Evolutionary conservation across 257 asterid genomes (phyloP), one percentile per base, ranked within the genome.

Genomic region (Primulina eburnea): DNA sequence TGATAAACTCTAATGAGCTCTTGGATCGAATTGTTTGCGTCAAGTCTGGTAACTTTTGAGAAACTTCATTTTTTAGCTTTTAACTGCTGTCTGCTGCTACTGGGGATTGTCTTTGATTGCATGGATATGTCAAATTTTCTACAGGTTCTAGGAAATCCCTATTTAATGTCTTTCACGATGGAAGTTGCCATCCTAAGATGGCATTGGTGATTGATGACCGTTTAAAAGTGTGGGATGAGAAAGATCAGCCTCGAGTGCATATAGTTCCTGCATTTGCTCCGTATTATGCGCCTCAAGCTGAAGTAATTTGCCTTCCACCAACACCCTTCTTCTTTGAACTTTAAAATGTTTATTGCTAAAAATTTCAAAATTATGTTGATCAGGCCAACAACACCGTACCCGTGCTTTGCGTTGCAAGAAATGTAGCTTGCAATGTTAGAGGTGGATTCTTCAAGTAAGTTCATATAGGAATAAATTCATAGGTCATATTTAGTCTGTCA

Each of bases 181-280:
- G 95, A 69, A 90, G 76, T 74, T 93, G 97, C 70, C 97, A 88
- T 77, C 98, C 98, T 57, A 93, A 89, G 89, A 88, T 93, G 98
- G 85, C 98, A 60, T 78, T 93, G 87, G 98, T 93, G 78, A 85
- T 93, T 80, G 98, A 93, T 71, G 98, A 93, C 74, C 98, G 98
- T 70, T 69, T 93, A 61, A 93, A 89, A 86, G 97, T 93, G 70
- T 93, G 98, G 98, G 97, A 93, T 73, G 98, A 93, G 75, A 87
- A 81, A 74, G 98, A 93, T 86, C 98, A 93, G 74, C 90, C 97
- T 60, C 86, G 96, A 77, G 98, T 93, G 74, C 98, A 93, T 26
- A 96, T 90, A 35, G 98, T 93, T 81, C 98, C 98, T 77, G 96
- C 97, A 67, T 93, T 93, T 80, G 93, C 98, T 65, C 98, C 98